phyloP scores from a whole-genome alignment of 73 alveolate genomes.

The Diophrys appendiculata region DNA sequence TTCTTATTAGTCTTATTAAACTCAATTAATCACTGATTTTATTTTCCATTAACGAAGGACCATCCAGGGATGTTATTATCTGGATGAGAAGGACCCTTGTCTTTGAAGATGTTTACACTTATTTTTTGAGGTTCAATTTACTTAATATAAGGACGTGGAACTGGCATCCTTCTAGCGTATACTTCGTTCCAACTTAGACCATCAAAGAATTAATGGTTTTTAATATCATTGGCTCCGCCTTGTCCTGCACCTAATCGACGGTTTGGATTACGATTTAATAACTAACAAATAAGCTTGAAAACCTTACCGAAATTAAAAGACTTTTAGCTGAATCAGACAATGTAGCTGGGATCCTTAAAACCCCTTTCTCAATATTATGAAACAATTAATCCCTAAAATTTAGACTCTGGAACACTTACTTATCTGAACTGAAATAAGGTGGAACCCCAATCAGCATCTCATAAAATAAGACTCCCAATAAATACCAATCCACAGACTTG shows the following conservation, averaged over 20 bases:
- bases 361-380: constrained; percentile 89
- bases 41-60: constrained; percentile 15
- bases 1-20: too few species aligned
- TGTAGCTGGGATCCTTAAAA: constrained; percentile 79
- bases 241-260: constrained; percentile 70
- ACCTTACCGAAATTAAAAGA: constrained; percentile 43
- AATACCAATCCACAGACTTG: constrained; percentile 76
- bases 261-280: constrained; percentile 58
- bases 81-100: too few species aligned
- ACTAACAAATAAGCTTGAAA: too few species aligned
- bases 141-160: too few species aligned
- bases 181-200: constrained; percentile 74
- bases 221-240: constrained; percentile 68
- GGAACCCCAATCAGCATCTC: constrained; percentile 79
- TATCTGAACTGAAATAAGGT: too few species aligned
- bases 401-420: too few species aligned
- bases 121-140: too few species aligned
- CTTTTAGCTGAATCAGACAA: constrained; percentile 75
- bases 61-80: constrained; percentile 14
- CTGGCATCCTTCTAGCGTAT: too few species aligned
- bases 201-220: constrained; percentile 64
- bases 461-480: constrained; percentile 73
- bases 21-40: too few species aligned
- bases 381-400: constrained; percentile 92
- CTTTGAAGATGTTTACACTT: too few species aligned